A percentile compares a stretch with the other conserved stretches of the same genome.
Conservation (phyloP, 148 eudicot genomes). For the Agrostemma githago region DNA sequence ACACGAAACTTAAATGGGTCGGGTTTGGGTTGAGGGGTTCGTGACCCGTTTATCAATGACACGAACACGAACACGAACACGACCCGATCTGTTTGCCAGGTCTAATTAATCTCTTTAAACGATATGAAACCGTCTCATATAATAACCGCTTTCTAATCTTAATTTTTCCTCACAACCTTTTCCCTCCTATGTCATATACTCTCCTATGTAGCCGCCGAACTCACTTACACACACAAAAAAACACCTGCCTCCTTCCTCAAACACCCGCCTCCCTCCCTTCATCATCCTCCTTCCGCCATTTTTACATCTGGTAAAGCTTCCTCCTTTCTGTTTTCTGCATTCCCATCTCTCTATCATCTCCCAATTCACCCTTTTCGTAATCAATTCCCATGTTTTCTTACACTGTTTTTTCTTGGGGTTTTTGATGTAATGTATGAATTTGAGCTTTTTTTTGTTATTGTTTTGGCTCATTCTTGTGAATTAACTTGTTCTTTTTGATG, state of each 20-base stretch:
- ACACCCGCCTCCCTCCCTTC: neutral
- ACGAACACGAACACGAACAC: too few relatives aligned
- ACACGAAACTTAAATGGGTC: too few relatives aligned
- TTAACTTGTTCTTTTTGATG: neutral
- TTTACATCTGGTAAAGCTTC: neutral
- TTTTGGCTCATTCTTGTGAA: neutral
- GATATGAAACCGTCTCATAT: neutral
- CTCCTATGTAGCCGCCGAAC: constrained; percentile 12
- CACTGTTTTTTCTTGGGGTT: neutral
- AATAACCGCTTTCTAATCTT: too few relatives aligned
- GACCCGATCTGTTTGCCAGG: too few relatives aligned
- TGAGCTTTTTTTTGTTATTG: neutral
- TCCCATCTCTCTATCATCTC: neutral
- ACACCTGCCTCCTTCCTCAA: constrained; percentile 3
- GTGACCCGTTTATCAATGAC: too few relatives aligned
- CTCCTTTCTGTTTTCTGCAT: neutral
- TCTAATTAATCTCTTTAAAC: too few relatives aligned
- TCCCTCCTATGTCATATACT: neutral
- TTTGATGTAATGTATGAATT: neutral
- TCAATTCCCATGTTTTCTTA: constrained; percentile 3
- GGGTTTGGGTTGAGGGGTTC: too few relatives aligned
- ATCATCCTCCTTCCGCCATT: neutral
- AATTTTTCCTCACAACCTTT: neutral
- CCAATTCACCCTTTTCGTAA: neutral
- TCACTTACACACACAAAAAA: neutral